phyloP scores from a whole-genome alignment of 1,284 basidiomycete species.

The Athelia psychrophila region DNA sequence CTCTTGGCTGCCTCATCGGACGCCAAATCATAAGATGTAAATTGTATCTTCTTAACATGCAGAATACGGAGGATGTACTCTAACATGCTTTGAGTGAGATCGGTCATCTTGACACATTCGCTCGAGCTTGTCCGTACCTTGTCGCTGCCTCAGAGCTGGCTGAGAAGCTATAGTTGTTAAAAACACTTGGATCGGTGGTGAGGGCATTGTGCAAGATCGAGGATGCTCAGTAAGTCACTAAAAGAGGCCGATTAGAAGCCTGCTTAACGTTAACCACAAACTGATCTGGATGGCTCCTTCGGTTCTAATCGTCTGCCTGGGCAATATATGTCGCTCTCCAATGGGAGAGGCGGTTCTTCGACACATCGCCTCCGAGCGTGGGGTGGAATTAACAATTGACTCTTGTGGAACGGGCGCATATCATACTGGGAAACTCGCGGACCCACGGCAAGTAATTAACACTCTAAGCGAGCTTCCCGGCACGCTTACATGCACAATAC shows the following conservation, averaged over 20 bases:
- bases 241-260: neutral
- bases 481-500: neutral
- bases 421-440: conserved; percentile 71
- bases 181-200: conserved; percentile 77
- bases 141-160: conserved; percentile 68
- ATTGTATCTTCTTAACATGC: conserved; percentile 80
- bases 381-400: conserved; percentile 62
- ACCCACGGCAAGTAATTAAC: conserved; percentile 51
- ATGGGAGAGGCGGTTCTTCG: conserved; percentile 59
- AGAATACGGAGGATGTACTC: conserved; percentile 74
- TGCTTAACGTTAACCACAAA: neutral
- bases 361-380: conserved; percentile 59
- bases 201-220: conserved; percentile 46
- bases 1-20: conserved; percentile 78
- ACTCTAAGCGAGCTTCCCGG: neutral
- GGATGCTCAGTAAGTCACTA: neutral
- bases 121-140: conserved; percentile 42
- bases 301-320: conserved; percentile 71
- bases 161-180: conserved; percentile 84
- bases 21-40: conserved; percentile 77
- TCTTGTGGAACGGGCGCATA: conserved; percentile 74
- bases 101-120: neutral
- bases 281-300: conserved; percentile 28
- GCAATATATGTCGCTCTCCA: conserved; percentile 20
- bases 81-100: conserved; percentile 21